Evolutionary conservation across 768 basidiomycete genomes (phyloP), one percentile per base, ranked within the genome.

Genomic region (Macrolepiota fuliginosa): DNA sequence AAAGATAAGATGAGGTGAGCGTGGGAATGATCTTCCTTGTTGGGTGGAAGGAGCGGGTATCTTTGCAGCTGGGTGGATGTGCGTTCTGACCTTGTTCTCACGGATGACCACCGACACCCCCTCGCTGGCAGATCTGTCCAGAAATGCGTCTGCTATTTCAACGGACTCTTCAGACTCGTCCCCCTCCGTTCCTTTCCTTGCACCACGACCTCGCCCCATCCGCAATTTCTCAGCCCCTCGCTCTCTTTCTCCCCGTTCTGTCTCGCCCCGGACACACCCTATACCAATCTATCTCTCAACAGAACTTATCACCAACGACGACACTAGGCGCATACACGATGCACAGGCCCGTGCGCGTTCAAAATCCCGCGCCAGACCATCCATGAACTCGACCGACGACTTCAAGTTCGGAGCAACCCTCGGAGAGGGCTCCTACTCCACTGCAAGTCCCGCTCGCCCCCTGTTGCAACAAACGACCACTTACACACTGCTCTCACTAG

Each of bases 341-440:
- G 45, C 56, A n/a, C 62, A 63, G 13, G 24, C 62, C 5, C 72
- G 75, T 53, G 63, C 75, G 6, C 70, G 77, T 51, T 76, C 80
- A 3, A 79, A 77, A 58, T 77, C 82, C 2, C 66, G 74, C 22
- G 68, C 81, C 15, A 75, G 77, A 50, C 83, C 79, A 51, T 79
- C 75, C 56, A 82, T 81, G 27, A 76, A 77, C 4, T 76, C 79
- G 1, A 77, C 81, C 0, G 82, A 85, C 51, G 90, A 92, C 72
- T 92, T 92, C 68, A 81, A 84, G 60, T 89, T 92, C 67, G 87
- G 87, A 3, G 78, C 84, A 35, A 81, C 84, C n/a, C 78, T 93
- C 2, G 91, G 91, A 19, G 89, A 91, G 70, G 92, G 92, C 19
- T 90, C 90, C 10, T 94, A 91, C 70, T 92, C 90, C 22, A 89